Conservation (phyloP, 2,329 filamentous ascomycete species). For the Stagonosporopsis vannaccii region DNA sequence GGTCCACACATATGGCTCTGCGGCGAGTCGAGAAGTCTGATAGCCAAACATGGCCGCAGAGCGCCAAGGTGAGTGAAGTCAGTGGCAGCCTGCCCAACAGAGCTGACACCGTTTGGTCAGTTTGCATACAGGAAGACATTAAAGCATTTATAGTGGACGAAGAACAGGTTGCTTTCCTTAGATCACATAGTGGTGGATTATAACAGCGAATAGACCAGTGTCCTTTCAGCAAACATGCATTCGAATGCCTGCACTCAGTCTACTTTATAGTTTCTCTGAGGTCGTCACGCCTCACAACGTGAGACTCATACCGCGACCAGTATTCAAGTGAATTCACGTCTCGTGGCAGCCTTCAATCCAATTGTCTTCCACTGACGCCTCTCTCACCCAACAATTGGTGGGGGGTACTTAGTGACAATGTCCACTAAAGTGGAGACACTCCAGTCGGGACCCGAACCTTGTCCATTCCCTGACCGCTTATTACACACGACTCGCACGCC, state of each 20-base stretch:
- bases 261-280: background rate
- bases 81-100: background rate
- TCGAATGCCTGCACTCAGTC: background rate
- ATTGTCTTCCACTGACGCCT: background rate
- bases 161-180: background rate
- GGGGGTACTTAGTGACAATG: background rate
- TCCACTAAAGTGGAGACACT: background rate
- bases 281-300: background rate
- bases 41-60: conserved; percentile 61
- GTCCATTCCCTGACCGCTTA: background rate
- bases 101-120: background rate
- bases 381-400: background rate
- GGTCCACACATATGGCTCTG: conserved; percentile 72
- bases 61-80: conserved; percentile 1
- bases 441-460: background rate
- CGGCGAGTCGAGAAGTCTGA: conserved; percentile 69
- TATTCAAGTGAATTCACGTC: background rate
- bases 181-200: background rate
- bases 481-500: background rate
- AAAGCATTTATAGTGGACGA: background rate
- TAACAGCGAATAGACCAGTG: background rate
- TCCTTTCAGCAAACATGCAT: background rate
- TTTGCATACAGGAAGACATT: conserved; percentile 1
- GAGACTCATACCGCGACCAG: background rate
- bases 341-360: background rate